Evolutionary conservation across 2,329 filamentous ascomycete genomes (phyloP).

Genomic region (Sphaerulina musiva): DNA sequence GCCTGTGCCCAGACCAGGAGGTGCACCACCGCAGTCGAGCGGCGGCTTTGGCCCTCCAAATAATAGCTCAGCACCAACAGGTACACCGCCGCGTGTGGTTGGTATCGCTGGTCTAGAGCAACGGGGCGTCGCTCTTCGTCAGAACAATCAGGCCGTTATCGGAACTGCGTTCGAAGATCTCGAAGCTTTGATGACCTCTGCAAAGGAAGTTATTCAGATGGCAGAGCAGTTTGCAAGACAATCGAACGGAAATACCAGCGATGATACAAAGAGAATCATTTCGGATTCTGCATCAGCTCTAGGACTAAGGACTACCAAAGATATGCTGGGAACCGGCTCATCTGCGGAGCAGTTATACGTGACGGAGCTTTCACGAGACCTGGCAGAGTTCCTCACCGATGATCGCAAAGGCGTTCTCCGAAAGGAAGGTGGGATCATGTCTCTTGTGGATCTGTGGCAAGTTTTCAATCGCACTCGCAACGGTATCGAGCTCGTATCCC

Average conservation of each 20-base stretch:
- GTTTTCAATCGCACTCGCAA: slow-evolving; percentile 90
- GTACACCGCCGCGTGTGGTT: slow-evolving; percentile 53
- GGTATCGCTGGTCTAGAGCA: slow-evolving; percentile 91
- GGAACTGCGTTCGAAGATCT: slow-evolving; percentile 93
- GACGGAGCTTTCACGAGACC: slow-evolving; percentile 74
- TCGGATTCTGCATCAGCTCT: slow-evolving; percentile 78
- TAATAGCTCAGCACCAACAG: slow-evolving; percentile 21
- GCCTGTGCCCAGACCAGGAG: slow-evolving; percentile 63
- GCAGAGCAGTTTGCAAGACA: slow-evolving; percentile 80
- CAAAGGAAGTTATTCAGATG: slow-evolving; percentile 89
- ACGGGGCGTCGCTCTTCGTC: slow-evolving; percentile 72
- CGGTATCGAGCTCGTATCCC: slow-evolving; percentile 89
- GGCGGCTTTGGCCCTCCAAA: slow-evolving; percentile 43
- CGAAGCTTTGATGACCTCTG: slow-evolving; percentile 93
- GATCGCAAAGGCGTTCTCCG: slow-evolving; percentile 71
- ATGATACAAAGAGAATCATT: slow-evolving; percentile 65
- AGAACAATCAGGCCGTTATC: slow-evolving; percentile 89
- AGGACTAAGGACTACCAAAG: slow-evolving; percentile 87
- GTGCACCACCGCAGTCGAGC: slow-evolving; percentile 27
- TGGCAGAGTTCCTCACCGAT: slow-evolving; percentile 85
- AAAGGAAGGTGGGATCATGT: slow-evolving; percentile 80
- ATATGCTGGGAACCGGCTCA: slow-evolving; percentile 74
- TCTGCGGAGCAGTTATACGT: slow-evolving; percentile 78
- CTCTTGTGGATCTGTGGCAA: slow-evolving; percentile 84
- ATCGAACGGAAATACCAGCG: slow-evolving; percentile 45